These are phyloP conservation scores for Globisporangium nagaii DNA, from an alignment of 352 stramenopile genomes.

Conservation along the genomic window DNA sequence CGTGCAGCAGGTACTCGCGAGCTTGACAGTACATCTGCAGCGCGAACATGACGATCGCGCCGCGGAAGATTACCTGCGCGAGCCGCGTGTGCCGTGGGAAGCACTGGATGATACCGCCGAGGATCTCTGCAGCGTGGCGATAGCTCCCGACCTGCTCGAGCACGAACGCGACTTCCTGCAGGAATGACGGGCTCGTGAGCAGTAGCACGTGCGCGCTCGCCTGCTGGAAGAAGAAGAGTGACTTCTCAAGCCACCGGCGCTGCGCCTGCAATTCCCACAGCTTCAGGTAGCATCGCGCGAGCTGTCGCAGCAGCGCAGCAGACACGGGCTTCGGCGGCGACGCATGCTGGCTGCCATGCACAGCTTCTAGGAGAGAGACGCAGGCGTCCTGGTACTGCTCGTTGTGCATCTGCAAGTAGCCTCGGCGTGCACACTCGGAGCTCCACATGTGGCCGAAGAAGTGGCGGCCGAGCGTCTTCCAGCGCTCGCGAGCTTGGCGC, in stretches of 20 bases:
- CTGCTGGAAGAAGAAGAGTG: conserved; percentile 43
- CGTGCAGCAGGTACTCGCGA: conserved; percentile 62
- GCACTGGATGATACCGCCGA: conserved; percentile 46
- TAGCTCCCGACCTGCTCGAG: conserved; percentile 38
- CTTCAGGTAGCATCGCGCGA: conserved; percentile 34
- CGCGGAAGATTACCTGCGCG: conserved; percentile 57
- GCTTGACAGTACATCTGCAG: conserved; percentile 59
- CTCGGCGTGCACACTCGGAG: conserved; percentile 31
- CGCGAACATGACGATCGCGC: conserved; percentile 51
- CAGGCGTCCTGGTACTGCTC: conserved; percentile 30
- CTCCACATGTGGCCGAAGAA: conserved; percentile 32
- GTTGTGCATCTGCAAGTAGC: conserved; percentile 38
- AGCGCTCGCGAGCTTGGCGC: conserved; percentile 29
- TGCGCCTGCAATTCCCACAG: conserved; percentile 27
- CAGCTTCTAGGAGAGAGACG: conserved; percentile 19
- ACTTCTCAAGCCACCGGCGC: conserved; percentile 28
- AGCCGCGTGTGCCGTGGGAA: conserved; percentile 54
- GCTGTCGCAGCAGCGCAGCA: conserved; percentile 30
- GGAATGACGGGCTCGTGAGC: conserved; percentile 41
- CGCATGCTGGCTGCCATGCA: conserved; percentile 19
- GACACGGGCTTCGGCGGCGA: conserved; percentile 7
- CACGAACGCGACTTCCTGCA: conserved; percentile 51
- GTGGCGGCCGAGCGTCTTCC: conserved; percentile 34
- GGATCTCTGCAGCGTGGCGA: conserved; percentile 42
- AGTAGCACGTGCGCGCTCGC: conserved; percentile 39